Percentiles rank a stretch among this genome's conserved stretches.
These are phyloP conservation scores for Ploettnerulaceae sp. DNA, from an alignment of 2,329 filamentous ascomycete genomes.

Conservation along the genomic window DNA sequence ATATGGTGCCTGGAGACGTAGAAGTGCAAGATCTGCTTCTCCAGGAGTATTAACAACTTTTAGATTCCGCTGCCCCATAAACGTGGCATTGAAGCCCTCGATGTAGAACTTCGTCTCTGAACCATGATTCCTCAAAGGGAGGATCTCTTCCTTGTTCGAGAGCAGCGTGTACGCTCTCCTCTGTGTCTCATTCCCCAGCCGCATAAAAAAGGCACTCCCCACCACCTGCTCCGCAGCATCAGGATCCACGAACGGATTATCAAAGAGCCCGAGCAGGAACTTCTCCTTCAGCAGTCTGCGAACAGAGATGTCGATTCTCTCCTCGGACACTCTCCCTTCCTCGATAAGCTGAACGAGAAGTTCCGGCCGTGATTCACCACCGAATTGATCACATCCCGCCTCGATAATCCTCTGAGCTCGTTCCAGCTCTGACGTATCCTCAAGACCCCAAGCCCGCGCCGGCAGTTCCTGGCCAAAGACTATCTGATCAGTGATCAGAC, in stretches of 20 bases:
- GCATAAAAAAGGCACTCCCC: not conserved
- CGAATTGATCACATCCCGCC: constrained; percentile 1
- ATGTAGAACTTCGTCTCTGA: not conserved
- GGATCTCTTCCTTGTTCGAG: not conserved
- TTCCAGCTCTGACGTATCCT: not conserved
- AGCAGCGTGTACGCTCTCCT: not conserved
- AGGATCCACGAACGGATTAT: not conserved
- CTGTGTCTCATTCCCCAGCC: not conserved
- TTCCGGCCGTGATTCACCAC: not conserved
- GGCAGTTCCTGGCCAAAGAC: not conserved
- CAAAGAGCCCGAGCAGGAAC: not conserved
- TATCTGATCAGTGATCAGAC: not conserved
- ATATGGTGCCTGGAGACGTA: not conserved
- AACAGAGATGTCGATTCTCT: not conserved
- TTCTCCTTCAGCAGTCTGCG: not conserved
- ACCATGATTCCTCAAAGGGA: not conserved
- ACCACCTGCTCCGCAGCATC: not conserved
- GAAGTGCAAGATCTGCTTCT: not conserved
- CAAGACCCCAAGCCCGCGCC: not conserved
- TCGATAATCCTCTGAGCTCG: not conserved
- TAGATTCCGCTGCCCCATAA: not conserved
- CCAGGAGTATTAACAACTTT: not conserved
- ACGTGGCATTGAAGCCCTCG: not conserved
- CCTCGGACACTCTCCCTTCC: not conserved
- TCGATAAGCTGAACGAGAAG: not conserved